Conservation (phyloP, 2,329 filamentous ascomycete species). For the Chaetothyriales sp. region DNA sequence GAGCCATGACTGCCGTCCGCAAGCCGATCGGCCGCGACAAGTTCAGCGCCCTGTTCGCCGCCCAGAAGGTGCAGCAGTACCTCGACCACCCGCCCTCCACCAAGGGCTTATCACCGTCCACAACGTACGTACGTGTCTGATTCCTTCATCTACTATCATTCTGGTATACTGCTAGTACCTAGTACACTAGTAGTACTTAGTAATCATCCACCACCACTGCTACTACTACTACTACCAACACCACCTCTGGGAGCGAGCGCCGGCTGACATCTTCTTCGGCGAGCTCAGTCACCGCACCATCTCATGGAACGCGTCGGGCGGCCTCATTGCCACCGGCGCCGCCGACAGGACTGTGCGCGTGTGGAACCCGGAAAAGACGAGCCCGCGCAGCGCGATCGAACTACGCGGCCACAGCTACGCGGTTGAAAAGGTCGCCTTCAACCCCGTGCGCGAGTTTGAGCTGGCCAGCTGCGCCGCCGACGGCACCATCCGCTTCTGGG, state of each 20-base stretch:
- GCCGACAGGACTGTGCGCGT: conserved; percentile 82
- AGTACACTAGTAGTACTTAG: no score
- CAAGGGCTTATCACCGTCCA: conserved; percentile 29
- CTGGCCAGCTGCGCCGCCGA: conserved; percentile 37
- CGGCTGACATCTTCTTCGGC: not conserved
- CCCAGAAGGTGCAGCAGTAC: conserved; percentile 59
- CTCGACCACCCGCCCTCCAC: conserved; percentile 46
- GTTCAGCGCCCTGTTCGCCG: conserved; percentile 53
- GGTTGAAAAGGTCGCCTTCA: conserved; percentile 37
- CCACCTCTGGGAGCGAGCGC: not conserved
- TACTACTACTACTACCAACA: not conserved
- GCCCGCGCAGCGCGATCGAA: conserved; percentile 35
- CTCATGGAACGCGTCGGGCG: conserved; percentile 78
- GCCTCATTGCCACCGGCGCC: conserved; percentile 71
- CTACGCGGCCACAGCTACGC: conserved; percentile 34
- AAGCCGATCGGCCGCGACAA: conserved; percentile 47
- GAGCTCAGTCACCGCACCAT: conserved; percentile 56
- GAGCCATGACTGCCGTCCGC: conserved; percentile 14
- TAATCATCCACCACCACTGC: no score
- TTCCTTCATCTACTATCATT: not conserved
- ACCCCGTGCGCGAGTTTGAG: conserved; percentile 36
- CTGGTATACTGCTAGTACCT: no score
- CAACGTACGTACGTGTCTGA: conserved; percentile 37
- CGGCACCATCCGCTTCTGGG: conserved; percentile 38
- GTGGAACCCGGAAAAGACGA: conserved; percentile 56